Conservation (phyloP, 2,329 filamentous ascomycete genomes). For the Bipolaris oryzae region DNA sequence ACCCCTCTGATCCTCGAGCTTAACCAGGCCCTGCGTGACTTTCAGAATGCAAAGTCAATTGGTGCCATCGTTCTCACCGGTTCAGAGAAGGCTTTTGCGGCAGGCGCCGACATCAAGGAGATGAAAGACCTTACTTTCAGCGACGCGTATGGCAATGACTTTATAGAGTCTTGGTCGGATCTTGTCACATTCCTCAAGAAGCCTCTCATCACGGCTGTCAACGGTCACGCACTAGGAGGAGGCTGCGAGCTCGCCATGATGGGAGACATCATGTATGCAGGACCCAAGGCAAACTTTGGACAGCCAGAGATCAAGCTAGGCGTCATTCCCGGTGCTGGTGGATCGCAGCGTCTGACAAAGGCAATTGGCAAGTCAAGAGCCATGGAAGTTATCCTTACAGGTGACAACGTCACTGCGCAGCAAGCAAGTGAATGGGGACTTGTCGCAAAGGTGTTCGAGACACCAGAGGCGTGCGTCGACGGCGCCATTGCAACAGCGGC, state of each 20-base stretch:
- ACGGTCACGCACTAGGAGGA: conserved; percentile 91
- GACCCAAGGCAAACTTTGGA: conserved; percentile 83
- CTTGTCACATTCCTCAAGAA: conserved; percentile 86
- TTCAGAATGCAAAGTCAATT: conserved; percentile 41
- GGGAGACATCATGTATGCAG: conserved; percentile 94
- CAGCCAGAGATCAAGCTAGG: conserved; percentile 98
- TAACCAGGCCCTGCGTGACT: conserved; percentile 48
- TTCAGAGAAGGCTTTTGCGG: conserved; percentile 76
- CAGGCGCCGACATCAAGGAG: conserved; percentile 98
- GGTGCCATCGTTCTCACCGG: conserved; percentile 73
- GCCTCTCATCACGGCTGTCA: conserved; percentile 91
- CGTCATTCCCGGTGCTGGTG: conserved; percentile 88
- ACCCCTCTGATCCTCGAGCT: conserved; percentile 90
- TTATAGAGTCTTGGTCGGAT: conserved; percentile 93
- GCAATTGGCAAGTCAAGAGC: conserved; percentile 58
- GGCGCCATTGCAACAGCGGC: conserved; percentile 82
- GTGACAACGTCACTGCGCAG: conserved; percentile 75
- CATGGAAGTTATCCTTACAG: conserved; percentile 56
- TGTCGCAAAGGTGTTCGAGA: conserved; percentile 80
- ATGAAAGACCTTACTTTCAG: conserved; percentile 94
- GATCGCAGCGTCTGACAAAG: conserved; percentile 83
- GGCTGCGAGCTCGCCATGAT: conserved; percentile 98
- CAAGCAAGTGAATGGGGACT: conserved; percentile 92
- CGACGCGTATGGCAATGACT: conserved; percentile 83
- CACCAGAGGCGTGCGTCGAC: conserved; percentile 80